phyloP scores from a whole-genome alignment of 805 yeast genomes.

The Wickerhamomyces rabaulensis region DNA sequence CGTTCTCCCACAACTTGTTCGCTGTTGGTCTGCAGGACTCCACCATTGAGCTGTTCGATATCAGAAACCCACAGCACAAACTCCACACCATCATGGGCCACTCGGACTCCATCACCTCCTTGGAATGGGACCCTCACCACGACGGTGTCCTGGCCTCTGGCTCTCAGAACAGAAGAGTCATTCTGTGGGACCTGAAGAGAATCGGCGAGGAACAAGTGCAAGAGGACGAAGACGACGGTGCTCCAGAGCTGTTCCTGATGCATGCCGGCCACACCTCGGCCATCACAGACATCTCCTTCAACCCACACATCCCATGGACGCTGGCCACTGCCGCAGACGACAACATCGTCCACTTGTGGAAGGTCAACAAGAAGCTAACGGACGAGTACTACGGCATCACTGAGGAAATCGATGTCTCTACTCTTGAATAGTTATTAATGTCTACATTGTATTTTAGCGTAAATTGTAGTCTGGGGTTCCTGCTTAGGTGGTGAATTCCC shows the following conservation, averaged over 20 bases:
- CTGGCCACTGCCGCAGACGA: slow-evolving; percentile 51
- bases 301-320: slow-evolving; percentile 68
- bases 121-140: slow-evolving; percentile 73
- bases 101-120: slow-evolving; percentile 59
- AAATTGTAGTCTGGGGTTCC: background rate
- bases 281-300: slow-evolving; percentile 68
- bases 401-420: slow-evolving; percentile 15
- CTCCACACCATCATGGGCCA: slow-evolving; percentile 81
- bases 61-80: slow-evolving; percentile 41
- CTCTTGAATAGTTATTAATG: slow-evolving; percentile 16
- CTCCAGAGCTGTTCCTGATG: slow-evolving; percentile 84
- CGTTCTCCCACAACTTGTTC: slow-evolving; percentile 50
- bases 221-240: slow-evolving; percentile 89
- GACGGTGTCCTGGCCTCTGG: slow-evolving; percentile 79
- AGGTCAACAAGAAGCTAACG: slow-evolving; percentile 31
- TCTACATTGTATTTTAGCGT: background rate
- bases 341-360: slow-evolving; percentile 42
- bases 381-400: slow-evolving; percentile 20
- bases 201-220: slow-evolving; percentile 83
- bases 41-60: slow-evolving; percentile 59
- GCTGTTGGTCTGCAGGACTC: slow-evolving; percentile 71
- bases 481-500: no score
- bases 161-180: slow-evolving; percentile 69
- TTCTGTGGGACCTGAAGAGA: slow-evolving; percentile 69
- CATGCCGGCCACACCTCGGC: slow-evolving; percentile 88